A percentile compares a stretch with the other conserved stretches of the same genome.
Evolutionary conservation across 306 rosid genomes (phyloP).

Genomic region (Cercis canadensis): DNA sequence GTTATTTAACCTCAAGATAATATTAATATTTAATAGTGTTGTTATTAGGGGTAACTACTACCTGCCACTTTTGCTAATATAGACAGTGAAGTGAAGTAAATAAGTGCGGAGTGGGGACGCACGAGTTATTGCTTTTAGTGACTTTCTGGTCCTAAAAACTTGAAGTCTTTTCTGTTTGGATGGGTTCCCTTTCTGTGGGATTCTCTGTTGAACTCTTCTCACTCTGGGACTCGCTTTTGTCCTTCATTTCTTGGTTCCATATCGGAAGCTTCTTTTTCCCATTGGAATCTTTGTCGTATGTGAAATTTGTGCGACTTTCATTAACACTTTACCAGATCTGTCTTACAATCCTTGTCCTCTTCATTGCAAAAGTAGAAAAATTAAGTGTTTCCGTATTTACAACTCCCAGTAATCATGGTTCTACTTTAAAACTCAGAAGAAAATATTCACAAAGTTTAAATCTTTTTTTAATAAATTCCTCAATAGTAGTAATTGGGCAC

Average conservation of each 20-base stretch:
- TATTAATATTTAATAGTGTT: constrained; percentile 2
- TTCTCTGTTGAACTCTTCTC: constrained; percentile 8
- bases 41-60: constrained; percentile 33
- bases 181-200: constrained; percentile 19
- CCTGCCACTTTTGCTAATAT: constrained; percentile 25
- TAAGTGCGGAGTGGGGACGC: constrained; percentile 41
- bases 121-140: constrained; percentile 19
- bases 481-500: not conserved
- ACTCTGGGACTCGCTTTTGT: constrained; percentile 13
- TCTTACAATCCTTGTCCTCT: not conserved
- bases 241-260: constrained; percentile 27
- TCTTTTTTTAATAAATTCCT: not conserved
- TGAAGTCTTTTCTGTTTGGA: constrained; percentile 7
- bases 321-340: constrained; percentile 7
- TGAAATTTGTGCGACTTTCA: constrained; percentile 9
- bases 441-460: not conserved
- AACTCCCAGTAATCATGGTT: not conserved
- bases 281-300: constrained; percentile 26
- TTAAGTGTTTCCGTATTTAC: not conserved
- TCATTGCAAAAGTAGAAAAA: not conserved
- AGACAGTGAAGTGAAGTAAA: constrained; percentile 40
- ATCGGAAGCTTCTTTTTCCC: constrained; percentile 39
- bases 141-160: constrained; percentile 9
- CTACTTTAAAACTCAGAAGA: not conserved
- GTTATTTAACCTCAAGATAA: not conserved